Evolutionary conservation across 345 rosid genomes (phyloP).

Genomic region (Cochlearia excelsa): DNA sequence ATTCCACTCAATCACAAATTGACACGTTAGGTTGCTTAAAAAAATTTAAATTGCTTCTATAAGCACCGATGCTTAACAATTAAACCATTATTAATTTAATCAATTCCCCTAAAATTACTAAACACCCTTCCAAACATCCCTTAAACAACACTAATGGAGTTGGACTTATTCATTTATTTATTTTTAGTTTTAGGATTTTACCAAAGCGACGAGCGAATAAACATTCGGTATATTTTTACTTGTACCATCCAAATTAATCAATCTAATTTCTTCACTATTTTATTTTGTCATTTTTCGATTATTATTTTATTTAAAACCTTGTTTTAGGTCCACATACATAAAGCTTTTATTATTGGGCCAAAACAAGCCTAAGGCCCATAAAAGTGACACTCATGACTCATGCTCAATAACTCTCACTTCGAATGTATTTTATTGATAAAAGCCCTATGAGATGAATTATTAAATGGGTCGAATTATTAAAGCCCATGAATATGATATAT

Average conservation of each 20-base stretch:
- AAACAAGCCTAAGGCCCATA: constrained; percentile 8
- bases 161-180: constrained; percentile 12
- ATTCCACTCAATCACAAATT: no score
- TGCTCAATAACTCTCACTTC: constrained; percentile 4
- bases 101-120: no score
- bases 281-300: not conserved
- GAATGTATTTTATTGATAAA: constrained; percentile 1
- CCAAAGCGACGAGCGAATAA: constrained; percentile 21
- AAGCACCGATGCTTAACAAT: no score
- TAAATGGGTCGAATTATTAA: no score
- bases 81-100: no score
- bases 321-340: no score
- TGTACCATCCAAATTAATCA: constrained; percentile 10
- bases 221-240: constrained; percentile 1
- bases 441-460: no score
- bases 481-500: no score
- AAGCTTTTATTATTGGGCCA: not conserved
- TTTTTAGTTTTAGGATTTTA: constrained; percentile 12
- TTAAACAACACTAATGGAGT: not conserved
- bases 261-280: not conserved
- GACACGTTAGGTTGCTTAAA: no score
- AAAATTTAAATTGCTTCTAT: no score
- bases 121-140: no score
- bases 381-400: no score
- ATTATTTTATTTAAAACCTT: not conserved